Percentiles rank a stretch among this genome's conserved stretches.
Conservation (phyloP, 2,329 filamentous ascomycete species). For the Fusarium nanum region DNA sequence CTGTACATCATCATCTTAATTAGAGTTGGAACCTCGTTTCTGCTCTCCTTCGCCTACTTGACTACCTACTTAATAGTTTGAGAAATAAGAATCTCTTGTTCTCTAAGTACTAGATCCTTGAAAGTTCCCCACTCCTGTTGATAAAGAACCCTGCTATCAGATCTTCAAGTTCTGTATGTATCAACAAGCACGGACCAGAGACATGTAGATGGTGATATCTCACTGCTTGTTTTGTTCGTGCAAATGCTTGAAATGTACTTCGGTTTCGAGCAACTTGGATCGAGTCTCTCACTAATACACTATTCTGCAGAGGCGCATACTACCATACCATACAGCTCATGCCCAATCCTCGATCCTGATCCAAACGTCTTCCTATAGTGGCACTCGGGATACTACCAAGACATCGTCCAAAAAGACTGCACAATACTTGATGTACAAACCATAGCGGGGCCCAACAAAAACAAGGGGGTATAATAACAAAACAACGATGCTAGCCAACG, state of each 20-base stretch:
- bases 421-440: conserved; percentile 4
- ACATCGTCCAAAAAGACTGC: neutral
- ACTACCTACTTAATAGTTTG: neutral
- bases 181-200: neutral
- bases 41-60: neutral
- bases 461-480: conserved; percentile 44
- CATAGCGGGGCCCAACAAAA: conserved; percentile 23
- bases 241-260: neutral
- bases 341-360: conserved; percentile 11
- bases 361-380: conserved; percentile 3
- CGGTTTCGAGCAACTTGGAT: conserved; percentile 10
- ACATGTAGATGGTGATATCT: neutral
- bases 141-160: neutral
- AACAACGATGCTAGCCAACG: conserved; percentile 39
- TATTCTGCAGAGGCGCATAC: conserved; percentile 7
- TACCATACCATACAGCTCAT: conserved; percentile 1
- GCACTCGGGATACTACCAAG: neutral
- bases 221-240: neutral
- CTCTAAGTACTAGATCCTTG: neutral
- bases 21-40: neutral
- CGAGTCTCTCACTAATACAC: conserved; percentile 9
- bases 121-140: neutral
- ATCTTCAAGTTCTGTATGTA: neutral
- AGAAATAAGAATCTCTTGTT: neutral
- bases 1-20: neutral